Evolutionary conservation across 192 early-diverging fungal species (phyloP).

Genomic region (Gryganskiella cystojenkinii): DNA sequence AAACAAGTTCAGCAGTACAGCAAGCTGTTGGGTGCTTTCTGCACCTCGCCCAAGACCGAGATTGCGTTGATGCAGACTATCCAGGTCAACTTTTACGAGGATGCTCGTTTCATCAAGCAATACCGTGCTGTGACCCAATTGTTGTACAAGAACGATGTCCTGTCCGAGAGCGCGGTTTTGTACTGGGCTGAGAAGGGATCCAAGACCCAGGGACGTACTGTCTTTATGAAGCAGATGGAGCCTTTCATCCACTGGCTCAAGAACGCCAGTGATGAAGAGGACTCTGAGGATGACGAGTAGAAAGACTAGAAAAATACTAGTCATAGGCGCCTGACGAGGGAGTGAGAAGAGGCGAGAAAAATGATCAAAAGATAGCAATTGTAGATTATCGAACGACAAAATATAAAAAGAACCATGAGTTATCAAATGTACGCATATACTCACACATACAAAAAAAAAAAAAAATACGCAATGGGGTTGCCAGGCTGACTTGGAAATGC

Average conservation of each 20-base stretch:
- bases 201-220: slow-evolving; percentile 86
- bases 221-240: slow-evolving; percentile 95
- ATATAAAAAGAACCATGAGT: no score
- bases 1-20: slow-evolving; percentile 77
- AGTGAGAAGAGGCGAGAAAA: no score
- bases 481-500: no score
- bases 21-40: slow-evolving; percentile 79
- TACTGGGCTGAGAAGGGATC: slow-evolving; percentile 96
- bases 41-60: slow-evolving; percentile 85
- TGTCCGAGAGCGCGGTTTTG: slow-evolving; percentile 91
- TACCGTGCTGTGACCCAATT: slow-evolving; percentile 85
- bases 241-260: slow-evolving; percentile 86
- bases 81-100: slow-evolving; percentile 88
- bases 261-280: slow-evolving; percentile 77
- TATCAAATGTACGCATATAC: no score
- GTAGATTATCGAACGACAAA: no score
- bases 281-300: slow-evolving; percentile 70
- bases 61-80: slow-evolving; percentile 86
- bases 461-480: no score
- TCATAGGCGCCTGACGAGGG: no score
- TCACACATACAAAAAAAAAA: no score
- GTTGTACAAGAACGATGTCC: slow-evolving; percentile 91
- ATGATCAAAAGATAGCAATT: no score
- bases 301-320: neutral
- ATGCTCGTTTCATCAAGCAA: slow-evolving; percentile 88